Base-by-base conservation (phyloP, 768 basidiomycete species). In the Dendrothele bispora region DNA sequence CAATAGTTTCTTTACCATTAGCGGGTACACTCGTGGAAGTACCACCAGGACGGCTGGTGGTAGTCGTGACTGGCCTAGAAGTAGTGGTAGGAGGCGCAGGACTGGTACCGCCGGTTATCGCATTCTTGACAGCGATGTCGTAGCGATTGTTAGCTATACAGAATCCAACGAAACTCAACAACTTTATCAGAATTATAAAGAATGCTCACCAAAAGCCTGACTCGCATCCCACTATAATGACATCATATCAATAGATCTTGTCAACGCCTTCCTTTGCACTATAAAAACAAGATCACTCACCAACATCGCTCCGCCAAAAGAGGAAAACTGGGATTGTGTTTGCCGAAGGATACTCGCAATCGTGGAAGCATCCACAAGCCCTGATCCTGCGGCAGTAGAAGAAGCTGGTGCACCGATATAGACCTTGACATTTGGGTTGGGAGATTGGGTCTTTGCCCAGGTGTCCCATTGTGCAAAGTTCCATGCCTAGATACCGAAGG, bases 381-480 rank as follows among this genome's bases (percentile, higher is more conserved):
- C 80, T 21, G 73, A 72, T 17, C 74, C 72, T 3, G 80, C 80
- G 15, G 80, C 79, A 4, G 68, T 66, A 1, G 71, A 58, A 1
- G 78, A 67, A 10, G 78, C 78, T 2, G 80, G 78, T 11, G 77
- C 80, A 29, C 80, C 80, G 52, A 82, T 74, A 60, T 70, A 80
- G 28, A 81, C 58, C 61, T 81, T 82, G 46, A 80, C 74, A 55
- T 75, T 66, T 55, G 57, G 62, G 68, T 80, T 80, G 2, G 72
- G 69, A n/a, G 79, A 78, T 7, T 61, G 58, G 12, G 66, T 77
- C 65, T 74, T 77, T 1, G 80, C 80, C 79, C 79, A 82, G 61
- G 22, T 38, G n/a, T 27, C 24, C 28, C 44, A 51, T 14, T 12
- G 7, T 39, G 59, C 71, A 52, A 80, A 80, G 66, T 82, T 76